Base-by-base conservation (phyloP, 1,284 basidiomycete genomes). In the Irpex sp. region DNA sequence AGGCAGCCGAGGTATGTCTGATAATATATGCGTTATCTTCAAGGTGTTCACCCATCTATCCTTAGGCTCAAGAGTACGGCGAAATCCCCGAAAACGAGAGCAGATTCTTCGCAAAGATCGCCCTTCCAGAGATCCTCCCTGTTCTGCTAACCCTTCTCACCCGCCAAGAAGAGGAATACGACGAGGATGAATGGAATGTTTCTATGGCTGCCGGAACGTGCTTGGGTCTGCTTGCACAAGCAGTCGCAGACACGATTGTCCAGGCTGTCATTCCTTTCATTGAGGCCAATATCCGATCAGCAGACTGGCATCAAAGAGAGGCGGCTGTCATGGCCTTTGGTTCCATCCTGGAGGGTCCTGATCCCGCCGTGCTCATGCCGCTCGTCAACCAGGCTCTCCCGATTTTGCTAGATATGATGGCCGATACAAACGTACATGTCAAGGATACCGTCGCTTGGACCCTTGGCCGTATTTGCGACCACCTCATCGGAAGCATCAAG, bases 361-460 rank as follows among this genome's bases (percentile, higher is more conserved):
- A 97, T 72, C 91, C 94, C 37, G 79, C 80, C 50, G 88, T 94
- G 47, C 86, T 99, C 57, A 90, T 89, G 21, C 95, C 95, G 21
- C 88, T 99, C 50, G 96, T 98, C 67, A 88, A 92, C 69, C 95
- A 98, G 76, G 97, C 97, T 1, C 83, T 99, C 5, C 94, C 94
- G 15, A 90, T 96, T 56, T 84, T 99, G 63, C 95, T 99, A 72
- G 89, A 90, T 71, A 98, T 98, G 95, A 95, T 99, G 89, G 83
- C 81, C 58, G 97, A 98, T 77, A 74, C 82, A 54, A 91, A 95
- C 68, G 63, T 87, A 3, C 91, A 95, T 65, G 97, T 99, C 69
- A 95, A 96, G 76, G 97, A 99, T 75, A 97, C 95, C 1, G 95
- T 94, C 17, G 96, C 97, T 1, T 99, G 97, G 97, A 98, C 97